Conservation (phyloP, 345 rosid genomes). For the Bruguiera sexangula region DNA sequence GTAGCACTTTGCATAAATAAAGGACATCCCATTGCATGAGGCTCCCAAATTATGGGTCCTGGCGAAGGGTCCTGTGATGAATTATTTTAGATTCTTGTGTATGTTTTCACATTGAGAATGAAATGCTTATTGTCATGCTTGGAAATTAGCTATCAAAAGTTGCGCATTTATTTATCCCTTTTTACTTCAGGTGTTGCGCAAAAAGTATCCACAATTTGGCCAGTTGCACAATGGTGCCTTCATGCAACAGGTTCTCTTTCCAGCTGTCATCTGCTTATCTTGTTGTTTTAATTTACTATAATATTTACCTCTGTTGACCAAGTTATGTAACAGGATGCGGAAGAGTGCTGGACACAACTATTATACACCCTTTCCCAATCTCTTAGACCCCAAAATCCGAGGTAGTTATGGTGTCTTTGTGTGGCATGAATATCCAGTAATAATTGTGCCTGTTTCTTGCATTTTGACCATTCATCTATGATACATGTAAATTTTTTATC, state of each 20-base stretch:
- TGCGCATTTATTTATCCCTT: not conserved
- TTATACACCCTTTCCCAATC: slow-evolving; percentile 88
- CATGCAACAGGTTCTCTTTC: slow-evolving; percentile 84
- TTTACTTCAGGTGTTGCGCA: slow-evolving; percentile 64
- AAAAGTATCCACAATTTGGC: slow-evolving; percentile 91
- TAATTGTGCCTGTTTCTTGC: not conserved
- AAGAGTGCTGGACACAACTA: slow-evolving; percentile 98
- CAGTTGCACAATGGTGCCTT: slow-evolving; percentile 85
- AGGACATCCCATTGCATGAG: too few species aligned
- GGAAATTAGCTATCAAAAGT: not conserved
- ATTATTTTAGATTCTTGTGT: too few species aligned
- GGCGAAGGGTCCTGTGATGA: too few species aligned
- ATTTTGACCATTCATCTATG: not conserved
- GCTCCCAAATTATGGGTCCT: too few species aligned
- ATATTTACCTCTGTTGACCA: slow-evolving; percentile 12
- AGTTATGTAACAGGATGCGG: slow-evolving; percentile 71
- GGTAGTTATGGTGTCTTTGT: slow-evolving; percentile 35
- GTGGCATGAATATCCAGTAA: slow-evolving; percentile 1
- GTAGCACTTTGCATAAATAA: too few species aligned
- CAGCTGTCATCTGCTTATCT: not conserved
- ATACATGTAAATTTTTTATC: not conserved
- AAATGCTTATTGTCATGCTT: too few species aligned
- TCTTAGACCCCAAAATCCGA: slow-evolving; percentile 54
- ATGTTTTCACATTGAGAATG: too few species aligned
- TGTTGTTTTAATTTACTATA: not conserved